Evolutionary conservation across 2,329 filamentous ascomycete species (phyloP).

Genomic region (Aphanocladium album): DNA sequence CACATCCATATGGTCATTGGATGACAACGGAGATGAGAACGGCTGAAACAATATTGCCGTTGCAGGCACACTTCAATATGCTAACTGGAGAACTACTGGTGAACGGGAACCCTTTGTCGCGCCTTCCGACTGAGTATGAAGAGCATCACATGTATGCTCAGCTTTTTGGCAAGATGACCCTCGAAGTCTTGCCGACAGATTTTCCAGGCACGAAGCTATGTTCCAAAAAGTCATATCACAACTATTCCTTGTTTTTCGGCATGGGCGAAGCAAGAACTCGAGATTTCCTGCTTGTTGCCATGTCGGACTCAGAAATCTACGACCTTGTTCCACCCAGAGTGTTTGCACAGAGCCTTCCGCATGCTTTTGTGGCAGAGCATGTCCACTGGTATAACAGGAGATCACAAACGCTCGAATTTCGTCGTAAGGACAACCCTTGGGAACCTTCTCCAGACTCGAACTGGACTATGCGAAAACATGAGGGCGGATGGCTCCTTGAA

Average conservation of each 20-base stretch:
- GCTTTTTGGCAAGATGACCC: not conserved
- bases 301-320: not conserved
- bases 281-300: slow-evolving; percentile 1
- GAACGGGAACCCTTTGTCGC: not conserved
- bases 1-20: not conserved
- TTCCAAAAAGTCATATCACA: not conserved
- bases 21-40: not conserved
- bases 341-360: not conserved
- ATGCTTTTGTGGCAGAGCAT: not conserved
- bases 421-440: not conserved
- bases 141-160: not conserved
- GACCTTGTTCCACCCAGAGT: not conserved
- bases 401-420: not conserved
- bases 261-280: not conserved
- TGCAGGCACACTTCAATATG: slow-evolving; percentile 14
- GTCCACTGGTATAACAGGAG: slow-evolving; percentile 5
- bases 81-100: slow-evolving; percentile 5
- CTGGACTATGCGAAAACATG: not conserved
- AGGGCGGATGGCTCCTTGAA: not conserved
- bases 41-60: not conserved
- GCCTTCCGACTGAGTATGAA: not conserved
- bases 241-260: not conserved
- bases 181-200: slow-evolving; percentile 2
- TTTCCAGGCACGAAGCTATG: slow-evolving; percentile 5
- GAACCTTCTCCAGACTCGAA: not conserved